Conservation (phyloP, 2,329 filamentous ascomycete species). For the Metarhizium humberi region DNA sequence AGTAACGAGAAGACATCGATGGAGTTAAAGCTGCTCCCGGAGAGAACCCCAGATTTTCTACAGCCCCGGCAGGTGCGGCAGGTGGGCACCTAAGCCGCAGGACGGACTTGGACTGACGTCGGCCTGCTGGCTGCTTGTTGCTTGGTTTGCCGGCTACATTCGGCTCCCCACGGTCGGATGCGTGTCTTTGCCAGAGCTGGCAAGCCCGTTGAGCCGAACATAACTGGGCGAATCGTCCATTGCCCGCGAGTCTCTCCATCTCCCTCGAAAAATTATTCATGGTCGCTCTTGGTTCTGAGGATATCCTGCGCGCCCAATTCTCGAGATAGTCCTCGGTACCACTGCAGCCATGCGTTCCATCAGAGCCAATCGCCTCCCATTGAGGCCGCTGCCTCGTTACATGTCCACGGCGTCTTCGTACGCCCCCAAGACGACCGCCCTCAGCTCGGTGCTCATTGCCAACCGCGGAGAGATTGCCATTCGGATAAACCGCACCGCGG, state of each 20-base stretch:
- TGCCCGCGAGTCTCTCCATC: background rate
- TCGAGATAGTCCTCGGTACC: conserved; percentile 1
- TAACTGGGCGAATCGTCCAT: background rate
- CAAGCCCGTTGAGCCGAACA: background rate
- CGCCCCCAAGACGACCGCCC: conserved; percentile 34
- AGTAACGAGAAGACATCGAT: background rate
- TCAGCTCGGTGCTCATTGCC: conserved; percentile 82
- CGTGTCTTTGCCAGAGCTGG: background rate
- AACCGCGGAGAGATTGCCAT: conserved; percentile 96
- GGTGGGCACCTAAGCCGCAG: background rate
- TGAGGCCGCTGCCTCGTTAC: conserved; percentile 33
- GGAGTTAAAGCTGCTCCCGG: no score
- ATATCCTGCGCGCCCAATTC: conserved; percentile 5
- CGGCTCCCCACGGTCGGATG: conserved; percentile 22
- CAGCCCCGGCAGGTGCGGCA: background rate
- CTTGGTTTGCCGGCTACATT: conserved; percentile 16
- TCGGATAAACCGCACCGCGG: conserved; percentile 81
- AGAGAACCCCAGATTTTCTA: background rate
- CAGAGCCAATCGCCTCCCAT: conserved; percentile 38
- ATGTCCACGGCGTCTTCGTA: conserved; percentile 19
- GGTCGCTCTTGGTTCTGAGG: conserved; percentile 1
- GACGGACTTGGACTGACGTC: conserved; percentile 2
- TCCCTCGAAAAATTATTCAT: background rate
- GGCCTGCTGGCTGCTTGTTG: background rate
- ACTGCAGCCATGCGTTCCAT: conserved; percentile 42